phyloP scores from a whole-genome alignment of 768 basidiomycete species.

The Suillus decipiens region DNA sequence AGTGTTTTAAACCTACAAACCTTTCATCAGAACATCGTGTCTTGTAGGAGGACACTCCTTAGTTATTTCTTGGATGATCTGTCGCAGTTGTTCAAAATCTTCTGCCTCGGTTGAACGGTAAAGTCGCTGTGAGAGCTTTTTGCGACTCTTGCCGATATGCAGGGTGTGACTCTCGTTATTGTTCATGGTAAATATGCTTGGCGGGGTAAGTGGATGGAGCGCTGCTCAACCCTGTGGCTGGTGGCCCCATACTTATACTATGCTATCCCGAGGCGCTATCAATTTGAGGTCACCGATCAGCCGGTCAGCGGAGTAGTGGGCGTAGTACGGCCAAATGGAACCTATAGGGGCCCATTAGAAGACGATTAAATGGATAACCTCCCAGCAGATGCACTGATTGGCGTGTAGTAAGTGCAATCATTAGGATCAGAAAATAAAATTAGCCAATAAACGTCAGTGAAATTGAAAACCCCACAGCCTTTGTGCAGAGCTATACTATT shows the following conservation, averaged over 20 bases:
- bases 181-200: background rate
- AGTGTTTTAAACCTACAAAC: background rate
- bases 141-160: background rate
- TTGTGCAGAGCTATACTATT: background rate
- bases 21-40: background rate
- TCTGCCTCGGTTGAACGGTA: constrained; percentile 6
- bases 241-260: background rate
- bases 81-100: constrained; percentile 4
- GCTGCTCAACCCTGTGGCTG: background rate
- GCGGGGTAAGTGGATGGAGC: background rate
- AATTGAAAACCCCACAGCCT: background rate
- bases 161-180: background rate
- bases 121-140: background rate
- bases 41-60: background rate
- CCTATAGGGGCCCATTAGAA: background rate
- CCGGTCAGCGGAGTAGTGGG: background rate
- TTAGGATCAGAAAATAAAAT: background rate
- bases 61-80: background rate
- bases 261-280: background rate
- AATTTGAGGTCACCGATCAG: background rate
- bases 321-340: background rate
- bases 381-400: background rate
- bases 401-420: background rate
- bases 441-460: background rate
- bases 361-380: background rate